These are phyloP conservation scores for Nemania sp. DNA, from an alignment of 2,329 filamentous ascomycete species.

Conservation along the genomic window DNA sequence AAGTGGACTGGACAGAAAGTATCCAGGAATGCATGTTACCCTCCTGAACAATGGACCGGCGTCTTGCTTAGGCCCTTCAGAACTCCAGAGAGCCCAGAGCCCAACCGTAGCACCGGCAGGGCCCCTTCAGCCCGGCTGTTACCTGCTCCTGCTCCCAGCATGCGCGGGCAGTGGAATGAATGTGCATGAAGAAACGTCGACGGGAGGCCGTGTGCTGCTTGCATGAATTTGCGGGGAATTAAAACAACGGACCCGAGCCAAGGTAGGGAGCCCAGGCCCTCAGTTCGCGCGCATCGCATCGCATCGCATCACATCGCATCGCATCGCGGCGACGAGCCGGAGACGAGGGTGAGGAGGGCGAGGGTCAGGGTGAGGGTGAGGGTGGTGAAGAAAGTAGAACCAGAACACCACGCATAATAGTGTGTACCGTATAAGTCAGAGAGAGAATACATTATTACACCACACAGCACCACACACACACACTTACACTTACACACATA, in stretches of 20 bases:
- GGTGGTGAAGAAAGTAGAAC: too few relatives aligned
- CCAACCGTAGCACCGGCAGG: constrained; percentile 22
- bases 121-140: constrained; percentile 27
- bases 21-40: constrained; percentile 25
- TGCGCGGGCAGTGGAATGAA: constrained; percentile 5
- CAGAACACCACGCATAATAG: too few relatives aligned
- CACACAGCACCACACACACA: too few relatives aligned
- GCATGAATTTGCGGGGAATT: constrained; percentile 38
- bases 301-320: constrained; percentile 18
- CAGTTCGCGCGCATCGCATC: not conserved
- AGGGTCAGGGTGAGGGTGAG: too few relatives aligned
- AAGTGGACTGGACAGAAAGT: constrained; percentile 11
- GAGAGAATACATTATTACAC: too few relatives aligned
- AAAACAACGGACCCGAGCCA: constrained; percentile 31
- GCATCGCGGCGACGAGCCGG: constrained; percentile 17
- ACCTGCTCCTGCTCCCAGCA: constrained; percentile 17
- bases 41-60: constrained; percentile 13
- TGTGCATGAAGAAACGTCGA: constrained; percentile 32
- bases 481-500: too few relatives aligned
- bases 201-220: constrained; percentile 36
- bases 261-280: constrained; percentile 23
- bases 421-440: too few relatives aligned
- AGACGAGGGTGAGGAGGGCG: constrained; percentile 15
- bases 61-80: constrained; percentile 13
- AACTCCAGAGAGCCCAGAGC: too few relatives aligned